phyloP scores from a whole-genome alignment of 1,284 basidiomycete genomes.

The Cutaneotrichosporon sp. region DNA sequence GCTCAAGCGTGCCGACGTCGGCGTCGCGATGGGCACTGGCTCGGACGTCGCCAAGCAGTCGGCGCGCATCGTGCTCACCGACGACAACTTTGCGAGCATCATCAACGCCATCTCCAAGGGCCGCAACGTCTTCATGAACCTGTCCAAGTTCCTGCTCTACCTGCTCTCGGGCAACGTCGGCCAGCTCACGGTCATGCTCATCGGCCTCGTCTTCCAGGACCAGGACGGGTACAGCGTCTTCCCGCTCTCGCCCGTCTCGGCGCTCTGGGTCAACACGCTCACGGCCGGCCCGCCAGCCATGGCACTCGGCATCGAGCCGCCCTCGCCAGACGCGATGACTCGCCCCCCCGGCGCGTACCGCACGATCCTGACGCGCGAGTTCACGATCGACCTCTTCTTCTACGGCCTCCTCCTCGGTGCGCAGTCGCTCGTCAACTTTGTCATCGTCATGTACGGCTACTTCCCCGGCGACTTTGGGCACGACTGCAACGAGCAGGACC shows the following conservation, averaged over 20 bases:
- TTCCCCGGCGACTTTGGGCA: conserved; percentile 26
- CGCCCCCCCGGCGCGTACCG: conserved; percentile 59
- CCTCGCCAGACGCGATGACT: conserved; percentile 63
- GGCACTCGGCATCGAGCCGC: conserved; percentile 63
- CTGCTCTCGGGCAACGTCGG: conserved; percentile 64
- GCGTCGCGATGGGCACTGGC: conserved; percentile 71
- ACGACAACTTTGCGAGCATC: conserved; percentile 73
- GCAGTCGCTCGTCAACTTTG: conserved; percentile 60
- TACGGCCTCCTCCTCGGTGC: conserved; percentile 68
- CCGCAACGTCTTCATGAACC: conserved; percentile 58
- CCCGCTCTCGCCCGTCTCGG: conserved; percentile 66
- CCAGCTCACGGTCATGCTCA: conserved; percentile 63
- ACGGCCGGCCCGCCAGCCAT: conserved; percentile 63
- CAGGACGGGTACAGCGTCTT: conserved; percentile 62
- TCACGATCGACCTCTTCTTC: conserved; percentile 62
- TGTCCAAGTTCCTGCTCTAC: conserved; percentile 56
- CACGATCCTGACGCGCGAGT: conserved; percentile 60
- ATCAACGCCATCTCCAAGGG: conserved; percentile 67
- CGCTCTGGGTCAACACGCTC: conserved; percentile 62
- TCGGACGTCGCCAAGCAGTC: conserved; percentile 66
- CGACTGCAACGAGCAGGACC: conserved; percentile 58
- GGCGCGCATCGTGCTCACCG: conserved; percentile 65
- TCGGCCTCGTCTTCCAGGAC: conserved; percentile 70
- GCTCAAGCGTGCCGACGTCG: conserved; percentile 62
- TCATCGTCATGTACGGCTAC: conserved; percentile 62